phyloP scores from a whole-genome alignment of 805 yeast genomes.

The Hermanozyma aechmeae region DNA sequence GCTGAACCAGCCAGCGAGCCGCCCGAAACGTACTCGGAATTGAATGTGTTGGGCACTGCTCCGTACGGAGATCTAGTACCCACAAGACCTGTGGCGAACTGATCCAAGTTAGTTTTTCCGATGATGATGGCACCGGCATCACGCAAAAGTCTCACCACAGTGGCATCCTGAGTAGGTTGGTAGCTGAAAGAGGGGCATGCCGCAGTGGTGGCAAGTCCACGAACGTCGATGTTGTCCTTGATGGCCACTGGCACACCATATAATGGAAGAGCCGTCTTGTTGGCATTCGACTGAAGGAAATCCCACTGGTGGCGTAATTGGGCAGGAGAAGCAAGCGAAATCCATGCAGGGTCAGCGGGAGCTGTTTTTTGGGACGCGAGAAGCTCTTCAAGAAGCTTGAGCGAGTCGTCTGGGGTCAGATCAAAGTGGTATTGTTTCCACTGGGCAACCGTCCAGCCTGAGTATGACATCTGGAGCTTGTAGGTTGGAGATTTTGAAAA shows the following conservation, averaged over 20 bases:
- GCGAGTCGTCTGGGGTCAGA: constrained; percentile 54
- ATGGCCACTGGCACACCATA: constrained; percentile 95
- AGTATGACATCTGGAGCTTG: constrained; percentile 1
- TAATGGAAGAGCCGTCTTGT: constrained; percentile 51
- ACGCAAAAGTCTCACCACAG: constrained; percentile 63
- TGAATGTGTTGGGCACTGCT: constrained; percentile 71
- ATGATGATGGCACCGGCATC: constrained; percentile 87
- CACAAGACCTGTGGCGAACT: constrained; percentile 94
- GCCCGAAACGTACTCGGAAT: constrained; percentile 75
- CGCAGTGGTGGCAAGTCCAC: constrained; percentile 79
- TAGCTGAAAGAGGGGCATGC: constrained; percentile 86
- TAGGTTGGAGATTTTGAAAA: not conserved
- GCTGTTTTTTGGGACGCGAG: constrained; percentile 37
- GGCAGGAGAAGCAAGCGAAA: constrained; percentile 59
- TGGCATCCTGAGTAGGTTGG: constrained; percentile 62
- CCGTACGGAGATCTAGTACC: constrained; percentile 97
- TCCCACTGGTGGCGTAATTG: constrained; percentile 70
- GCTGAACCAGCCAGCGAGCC: constrained; percentile 98
- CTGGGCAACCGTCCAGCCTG: constrained; percentile 75
- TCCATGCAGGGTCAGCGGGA: constrained; percentile 83
- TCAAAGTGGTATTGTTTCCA: constrained; percentile 67
- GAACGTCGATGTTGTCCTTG: constrained; percentile 89
- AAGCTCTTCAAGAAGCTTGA: constrained; percentile 35
- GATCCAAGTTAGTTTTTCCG: constrained; percentile 94
- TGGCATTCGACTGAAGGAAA: constrained; percentile 52